Evolutionary conservation across 2,329 filamentous ascomycete species (phyloP), one percentile per base, ranked within the genome.

Genomic region (Colletotrichum filicis): DNA sequence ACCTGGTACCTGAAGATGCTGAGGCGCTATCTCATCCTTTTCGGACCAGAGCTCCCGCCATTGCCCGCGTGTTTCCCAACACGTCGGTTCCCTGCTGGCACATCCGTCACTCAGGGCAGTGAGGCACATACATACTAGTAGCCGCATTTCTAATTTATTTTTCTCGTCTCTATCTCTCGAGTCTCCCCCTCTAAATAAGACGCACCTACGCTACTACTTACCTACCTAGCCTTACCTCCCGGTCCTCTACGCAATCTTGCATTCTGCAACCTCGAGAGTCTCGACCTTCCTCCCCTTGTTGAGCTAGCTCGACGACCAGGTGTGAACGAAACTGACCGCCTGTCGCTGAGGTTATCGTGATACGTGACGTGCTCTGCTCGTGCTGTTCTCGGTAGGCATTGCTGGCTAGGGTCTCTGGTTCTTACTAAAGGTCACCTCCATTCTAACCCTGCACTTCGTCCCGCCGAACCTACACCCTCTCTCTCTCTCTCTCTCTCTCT

Each of bases 351-450:
- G 66, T 37, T 64, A 73, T 73, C 71, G 71, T 73, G 66, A 73
- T 66, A 30, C 66, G 71, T 73, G 67, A 73, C 71, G 71, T 73
- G 32, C 60, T 56, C 71, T 66, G 67, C 28, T 19, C 61, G 71
- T 71, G 55, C 58, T 52, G 59, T 73, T 56, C 37, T 69, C 63
- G 55, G 58, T 72, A 52, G 56, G 56, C 52, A 73, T 66, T 71
- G 56, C 71, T 71, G 37, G 56, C 71, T 71, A 37, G 71, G 71
- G 71, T 73, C 26, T 66, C 35, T 71, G 67, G 66, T 37, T 61
- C 71, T 73, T 71, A 73, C 71, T 71, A 71, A 73, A 73, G 61
- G 66, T 52, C 66, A 62, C 55, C 67, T 71, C 59, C 22, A 46
- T 60, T 60, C 66, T 53, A 59, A 65, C 30, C 66, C 66, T 63